Conservation (phyloP, 129 eudicot species). For the Flaveria trinervia region DNA sequence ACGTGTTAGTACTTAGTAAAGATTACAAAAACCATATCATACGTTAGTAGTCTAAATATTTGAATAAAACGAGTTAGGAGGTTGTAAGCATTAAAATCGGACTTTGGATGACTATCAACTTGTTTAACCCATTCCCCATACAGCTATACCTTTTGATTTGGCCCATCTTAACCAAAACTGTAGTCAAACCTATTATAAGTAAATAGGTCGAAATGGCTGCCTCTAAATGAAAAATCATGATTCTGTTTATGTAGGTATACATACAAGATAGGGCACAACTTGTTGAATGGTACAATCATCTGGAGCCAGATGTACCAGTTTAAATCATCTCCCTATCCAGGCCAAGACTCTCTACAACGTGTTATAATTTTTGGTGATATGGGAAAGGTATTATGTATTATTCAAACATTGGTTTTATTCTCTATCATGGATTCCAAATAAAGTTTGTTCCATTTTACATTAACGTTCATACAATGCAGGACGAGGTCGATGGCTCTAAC, state of each 20-base stretch:
- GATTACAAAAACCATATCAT: not conserved
- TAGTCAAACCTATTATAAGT: not conserved
- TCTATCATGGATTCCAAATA: conserved; percentile 4
- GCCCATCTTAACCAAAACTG: not conserved
- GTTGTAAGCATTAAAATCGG: not conserved
- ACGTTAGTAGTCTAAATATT: not conserved
- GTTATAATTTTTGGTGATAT: conserved; percentile 76
- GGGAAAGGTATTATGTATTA: conserved; percentile 54
- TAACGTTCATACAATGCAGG: conserved; percentile 42
- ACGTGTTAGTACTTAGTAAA: not conserved
- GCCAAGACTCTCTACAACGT: conserved; percentile 70
- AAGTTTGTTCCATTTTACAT: not conserved
- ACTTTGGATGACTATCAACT: not conserved
- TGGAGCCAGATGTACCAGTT: conserved; percentile 56
- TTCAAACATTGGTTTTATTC: not conserved
- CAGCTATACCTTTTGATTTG: not conserved
- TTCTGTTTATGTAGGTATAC: conserved; percentile 57
- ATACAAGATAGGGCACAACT: conserved; percentile 69
- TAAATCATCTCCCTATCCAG: conserved; percentile 65
- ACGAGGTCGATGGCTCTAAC: conserved; percentile 70
- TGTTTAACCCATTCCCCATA: not conserved
- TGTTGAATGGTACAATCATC: conserved; percentile 47
- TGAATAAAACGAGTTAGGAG: not conserved
- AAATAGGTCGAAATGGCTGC: not conserved
- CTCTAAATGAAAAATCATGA: not conserved